Evolutionary conservation across 2,329 filamentous ascomycete genomes (phyloP).

Genomic region (Fusarium sp.): DNA sequence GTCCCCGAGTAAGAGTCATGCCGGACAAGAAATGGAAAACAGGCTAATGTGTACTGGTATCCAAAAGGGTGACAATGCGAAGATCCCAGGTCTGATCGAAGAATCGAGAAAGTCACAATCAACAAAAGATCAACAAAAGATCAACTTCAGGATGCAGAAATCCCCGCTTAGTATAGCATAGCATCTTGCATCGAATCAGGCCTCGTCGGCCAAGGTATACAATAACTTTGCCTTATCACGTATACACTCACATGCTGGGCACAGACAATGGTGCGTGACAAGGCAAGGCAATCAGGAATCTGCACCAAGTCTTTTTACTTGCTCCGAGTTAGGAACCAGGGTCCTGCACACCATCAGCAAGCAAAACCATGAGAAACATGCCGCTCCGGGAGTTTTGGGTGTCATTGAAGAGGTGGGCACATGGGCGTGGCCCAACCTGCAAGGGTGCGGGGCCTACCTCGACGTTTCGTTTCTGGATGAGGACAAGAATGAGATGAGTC

Average conservation of each 20-base stretch:
- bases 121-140: conserved; percentile 7
- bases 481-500: conserved; percentile 24
- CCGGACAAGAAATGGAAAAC: neutral
- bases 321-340: conserved; percentile 20
- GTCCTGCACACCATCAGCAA: conserved; percentile 37
- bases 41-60: conserved; percentile 5
- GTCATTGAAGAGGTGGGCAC: conserved; percentile 36
- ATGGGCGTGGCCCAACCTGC: conserved; percentile 43
- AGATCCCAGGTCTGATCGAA: conserved; percentile 19
- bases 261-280: conserved; percentile 17
- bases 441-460: conserved; percentile 47
- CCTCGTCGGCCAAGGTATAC: conserved; percentile 11
- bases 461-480: conserved; percentile 38
- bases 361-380: conserved; percentile 27
- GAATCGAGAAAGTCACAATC: conserved; percentile 1
- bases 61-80: conserved; percentile 5
- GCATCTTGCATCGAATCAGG: conserved; percentile 21
- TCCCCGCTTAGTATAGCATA: conserved; percentile 8
- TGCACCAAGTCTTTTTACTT: conserved; percentile 17
- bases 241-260: conserved; percentile 24
- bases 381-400: conserved; percentile 22
- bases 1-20: conserved; percentile 15
- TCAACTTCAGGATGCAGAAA: neutral
- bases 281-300: conserved; percentile 17
- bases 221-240: conserved; percentile 41